Evolutionary conservation across 495 filamentous ascomycete species (phyloP), one percentile per base, ranked within the genome.

Genomic region (Usnea hakonensis): DNA sequence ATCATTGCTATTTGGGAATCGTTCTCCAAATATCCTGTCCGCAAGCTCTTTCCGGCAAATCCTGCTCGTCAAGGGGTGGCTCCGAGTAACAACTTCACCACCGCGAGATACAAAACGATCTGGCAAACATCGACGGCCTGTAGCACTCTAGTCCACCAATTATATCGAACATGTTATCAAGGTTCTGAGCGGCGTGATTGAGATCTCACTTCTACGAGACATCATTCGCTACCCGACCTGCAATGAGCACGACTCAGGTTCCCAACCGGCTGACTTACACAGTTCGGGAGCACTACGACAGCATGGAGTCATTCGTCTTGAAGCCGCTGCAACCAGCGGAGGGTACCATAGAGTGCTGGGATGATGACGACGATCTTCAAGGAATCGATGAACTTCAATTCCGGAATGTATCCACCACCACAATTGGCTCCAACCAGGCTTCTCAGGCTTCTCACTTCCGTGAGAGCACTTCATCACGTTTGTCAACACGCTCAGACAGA

Each of bases 341-440:
- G 57, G 82, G 82, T 44, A 74, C 77, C 23, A 79, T 91, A 40
- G 92, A 97, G 72, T 90, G 84, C 71, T 96, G 92, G 91, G 91
- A 93, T 74, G 88, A 95, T 67, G 90, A 92, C 70, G 86, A 85
- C 66, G 80, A 95, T 67, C 73, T 94, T 59, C 84, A 92, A 71
- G 86, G 87, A 58, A 81, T 82, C 63, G 88, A 89, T 62, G 84
- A 87, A 65, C 75, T 89, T 57, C 83, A 85, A 63, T 77, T 91
- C 70, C 81, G 85, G 67, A 78, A 83, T 71, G 79, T 82, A 60
- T 84, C 87, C 46, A 79, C 81, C 37, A 79, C 84, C 57, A 83
- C 84, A 32, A 77, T 66, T 23, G 66, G 61, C 17, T 81, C 79
- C 19, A 68, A 77, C n/a, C 73, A 74, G 30, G 76, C 77, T 63